Conservation (phyloP, 1,284 basidiomycete genomes). For the Ceratobasidium sp. region DNA sequence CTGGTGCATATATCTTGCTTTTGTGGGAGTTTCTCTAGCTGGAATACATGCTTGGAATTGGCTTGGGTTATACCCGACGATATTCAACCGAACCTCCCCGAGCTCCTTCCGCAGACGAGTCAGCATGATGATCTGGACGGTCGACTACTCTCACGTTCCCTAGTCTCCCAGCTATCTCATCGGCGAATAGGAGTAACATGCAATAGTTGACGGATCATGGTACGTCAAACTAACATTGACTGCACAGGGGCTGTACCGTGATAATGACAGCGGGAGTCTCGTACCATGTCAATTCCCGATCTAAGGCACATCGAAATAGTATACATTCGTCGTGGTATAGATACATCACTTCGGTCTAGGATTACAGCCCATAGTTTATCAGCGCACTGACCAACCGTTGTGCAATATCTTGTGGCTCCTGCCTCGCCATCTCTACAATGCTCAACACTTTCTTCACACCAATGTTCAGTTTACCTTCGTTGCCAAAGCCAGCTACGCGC, state of each 20-base stretch:
- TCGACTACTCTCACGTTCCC: slow-evolving; percentile 24
- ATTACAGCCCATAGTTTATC: slow-evolving; percentile 64
- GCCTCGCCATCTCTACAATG: slow-evolving; percentile 95
- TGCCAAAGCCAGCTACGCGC: slow-evolving; percentile 80
- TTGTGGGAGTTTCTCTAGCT: not conserved
- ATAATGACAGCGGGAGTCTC: too few species aligned
- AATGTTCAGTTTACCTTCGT: slow-evolving; percentile 75
- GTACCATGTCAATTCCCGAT: slow-evolving; percentile 3
- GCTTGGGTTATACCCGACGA: too few species aligned
- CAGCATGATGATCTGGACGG: slow-evolving; percentile 4
- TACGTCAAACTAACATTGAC: too few species aligned
- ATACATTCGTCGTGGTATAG: not conserved
- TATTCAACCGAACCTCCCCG: slow-evolving; percentile 13
- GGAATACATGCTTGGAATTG: not conserved
- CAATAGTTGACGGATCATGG: slow-evolving; percentile 5
- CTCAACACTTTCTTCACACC: slow-evolving; percentile 96
- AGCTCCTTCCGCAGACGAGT: slow-evolving; percentile 39
- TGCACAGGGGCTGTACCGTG: too few species aligned
- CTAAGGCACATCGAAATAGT: slow-evolving; percentile 2
- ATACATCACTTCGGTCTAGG: not conserved
- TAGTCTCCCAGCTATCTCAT: not conserved
- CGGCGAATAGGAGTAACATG: not conserved
- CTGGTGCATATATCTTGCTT: not conserved
- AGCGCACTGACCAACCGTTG: slow-evolving; percentile 79
- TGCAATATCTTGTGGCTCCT: slow-evolving; percentile 87